These are phyloP conservation scores for Spongospora subterranea DNA, from an alignment of 208 protist species.

Conservation along the genomic window DNA sequence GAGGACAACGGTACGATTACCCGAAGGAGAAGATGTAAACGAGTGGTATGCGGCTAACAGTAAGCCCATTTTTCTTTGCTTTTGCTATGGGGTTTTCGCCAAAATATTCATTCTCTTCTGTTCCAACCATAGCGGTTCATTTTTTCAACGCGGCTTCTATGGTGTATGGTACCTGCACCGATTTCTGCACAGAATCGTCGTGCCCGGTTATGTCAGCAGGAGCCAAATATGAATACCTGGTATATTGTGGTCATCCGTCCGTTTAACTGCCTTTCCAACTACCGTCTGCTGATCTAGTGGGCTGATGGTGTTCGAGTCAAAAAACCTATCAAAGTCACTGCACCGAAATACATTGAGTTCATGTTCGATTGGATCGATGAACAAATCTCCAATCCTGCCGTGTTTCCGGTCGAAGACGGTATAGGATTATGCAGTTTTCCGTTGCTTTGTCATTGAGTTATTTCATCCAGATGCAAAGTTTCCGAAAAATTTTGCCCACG, in stretches of 20 bases:
- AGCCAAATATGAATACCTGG: slow-evolving; percentile 64
- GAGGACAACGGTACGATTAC: slow-evolving; percentile 66
- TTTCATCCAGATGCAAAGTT: slow-evolving; percentile 67
- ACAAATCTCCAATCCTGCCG: slow-evolving; percentile 91
- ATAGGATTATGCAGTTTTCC: slow-evolving; percentile 38
- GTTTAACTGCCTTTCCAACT: not conserved
- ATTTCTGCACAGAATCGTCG: slow-evolving; percentile 92
- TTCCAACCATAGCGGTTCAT: slow-evolving; percentile 83
- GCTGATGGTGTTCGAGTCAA: slow-evolving; percentile 90
- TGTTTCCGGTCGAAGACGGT: slow-evolving; percentile 90
- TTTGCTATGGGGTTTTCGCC: not conserved
- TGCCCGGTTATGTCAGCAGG: slow-evolving; percentile 91
- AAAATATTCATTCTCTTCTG: not conserved
- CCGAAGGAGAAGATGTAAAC: slow-evolving; percentile 88
- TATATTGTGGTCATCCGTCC: not conserved
- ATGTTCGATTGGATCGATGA: slow-evolving; percentile 96
- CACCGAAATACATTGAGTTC: slow-evolving; percentile 93
- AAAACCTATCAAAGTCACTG: slow-evolving; percentile 89
- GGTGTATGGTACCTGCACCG: slow-evolving; percentile 96
- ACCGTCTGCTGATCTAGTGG: slow-evolving; percentile 87
- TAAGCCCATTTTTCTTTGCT: slow-evolving; percentile 57
- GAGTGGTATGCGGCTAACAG: slow-evolving; percentile 96
- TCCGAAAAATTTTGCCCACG: slow-evolving; percentile 78
- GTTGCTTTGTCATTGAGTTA: not conserved
- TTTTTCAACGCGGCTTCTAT: slow-evolving; percentile 99